Evolutionary conservation across 129 eudicot species (phyloP), one percentile per base, ranked within the genome.

Genomic region (Solidago caesia): DNA sequence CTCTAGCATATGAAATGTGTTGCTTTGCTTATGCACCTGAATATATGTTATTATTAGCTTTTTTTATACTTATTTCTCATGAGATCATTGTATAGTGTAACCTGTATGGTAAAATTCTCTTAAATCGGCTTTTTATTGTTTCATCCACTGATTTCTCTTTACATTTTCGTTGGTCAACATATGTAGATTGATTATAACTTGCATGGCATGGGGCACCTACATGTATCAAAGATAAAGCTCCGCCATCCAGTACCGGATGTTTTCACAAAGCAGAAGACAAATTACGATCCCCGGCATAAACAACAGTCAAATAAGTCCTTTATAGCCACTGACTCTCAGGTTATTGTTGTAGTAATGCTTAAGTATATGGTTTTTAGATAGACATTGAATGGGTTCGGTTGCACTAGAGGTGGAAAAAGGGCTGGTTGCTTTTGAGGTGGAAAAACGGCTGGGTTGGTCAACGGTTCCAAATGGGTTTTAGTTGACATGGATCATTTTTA

Each of bases 151-250:
- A 56, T 76, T 7, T 4, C 42, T 44, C 49, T 26, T n/a, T 51
- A 70, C 5, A 13, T 44, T 66, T 43, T 7, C 39, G 11, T 47
- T 49, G 10, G 8, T 56, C 48, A n/a, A 57, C 44, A 11, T 46
- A 43, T 57, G 60, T 75, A 95, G 99, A 77, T 91, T 70, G 96
- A 95, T 81, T 85, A 91, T 70, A 91, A 95, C 77, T 79, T 95
- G 82, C 93, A 88, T 76, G 99, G 99, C 44, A 95, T 95, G 99
- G 99, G 97, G 13, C 94, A 85, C 80, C 70, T 95, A 67, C 97
- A 95, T 79, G 90, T 89, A 68, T 86, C 96, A 70, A 95, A 86
- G 87, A 75, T 89, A 81, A 95, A 84, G 85, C 91, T 95, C 61
- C 97, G 99, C 13, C 76, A 65, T 79, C 97, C 99, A 66, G 82